Evolutionary conservation across 2,329 filamentous ascomycete species (phyloP).

Genomic region (Alternaria viburni): DNA sequence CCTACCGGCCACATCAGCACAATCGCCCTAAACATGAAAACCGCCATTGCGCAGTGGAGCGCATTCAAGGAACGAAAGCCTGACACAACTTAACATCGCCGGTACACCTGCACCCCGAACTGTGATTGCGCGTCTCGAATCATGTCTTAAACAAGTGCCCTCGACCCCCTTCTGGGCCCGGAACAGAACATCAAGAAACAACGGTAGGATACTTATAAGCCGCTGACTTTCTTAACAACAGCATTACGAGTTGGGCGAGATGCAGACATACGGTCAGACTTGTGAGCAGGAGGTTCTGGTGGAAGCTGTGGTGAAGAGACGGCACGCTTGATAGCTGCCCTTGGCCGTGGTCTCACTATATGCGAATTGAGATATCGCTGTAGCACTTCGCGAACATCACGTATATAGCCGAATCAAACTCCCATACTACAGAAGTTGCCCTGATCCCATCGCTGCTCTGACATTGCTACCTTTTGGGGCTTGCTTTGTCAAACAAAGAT

Average conservation of each 20-base stretch:
- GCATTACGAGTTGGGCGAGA: background rate
- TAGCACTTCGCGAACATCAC: background rate
- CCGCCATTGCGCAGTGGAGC: background rate
- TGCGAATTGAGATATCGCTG: background rate
- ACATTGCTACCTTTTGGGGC: background rate
- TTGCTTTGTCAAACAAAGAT: background rate
- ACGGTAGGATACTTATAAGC: background rate
- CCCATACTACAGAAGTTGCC: background rate
- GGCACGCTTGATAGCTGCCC: background rate
- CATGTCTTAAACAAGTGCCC: background rate
- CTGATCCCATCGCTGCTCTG: background rate
- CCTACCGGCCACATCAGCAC: background rate
- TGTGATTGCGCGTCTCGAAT: background rate
- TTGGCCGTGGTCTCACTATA: background rate
- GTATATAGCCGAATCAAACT: constrained; percentile 2
- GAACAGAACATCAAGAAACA: background rate
- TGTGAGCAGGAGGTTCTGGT: background rate
- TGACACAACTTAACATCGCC: background rate
- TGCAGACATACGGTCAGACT: background rate
- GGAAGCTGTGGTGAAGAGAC: background rate
- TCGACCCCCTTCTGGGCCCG: background rate
- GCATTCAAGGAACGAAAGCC: background rate
- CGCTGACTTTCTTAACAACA: background rate
- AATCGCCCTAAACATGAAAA: background rate
- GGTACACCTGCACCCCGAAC: background rate